A percentile compares a stretch with the other conserved stretches of the same genome.
These are phyloP conservation scores for Fagus sylvatica DNA, from an alignment of 306 rosid species.

Conservation along the genomic window DNA sequence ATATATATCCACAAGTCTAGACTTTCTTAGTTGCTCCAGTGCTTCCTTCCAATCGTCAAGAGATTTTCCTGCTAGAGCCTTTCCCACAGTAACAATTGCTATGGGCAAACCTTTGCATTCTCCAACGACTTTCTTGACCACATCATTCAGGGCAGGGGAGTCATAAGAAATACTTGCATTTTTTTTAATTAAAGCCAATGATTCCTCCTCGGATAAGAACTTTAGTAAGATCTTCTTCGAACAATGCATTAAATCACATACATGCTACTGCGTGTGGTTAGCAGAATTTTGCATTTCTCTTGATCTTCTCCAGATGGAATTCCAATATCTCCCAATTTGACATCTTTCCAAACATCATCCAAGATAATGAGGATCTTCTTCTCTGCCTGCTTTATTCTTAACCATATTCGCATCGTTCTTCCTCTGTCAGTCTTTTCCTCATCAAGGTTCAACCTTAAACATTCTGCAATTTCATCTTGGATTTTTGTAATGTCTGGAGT, in stretches of 20 bases:
- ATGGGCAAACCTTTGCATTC: too few species aligned
- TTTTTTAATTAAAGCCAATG: not conserved
- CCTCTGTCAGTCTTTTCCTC: not conserved
- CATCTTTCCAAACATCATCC: conserved; percentile 23
- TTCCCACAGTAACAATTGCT: too few species aligned
- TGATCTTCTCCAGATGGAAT: not conserved
- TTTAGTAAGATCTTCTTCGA: not conserved
- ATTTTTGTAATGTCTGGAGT: too few species aligned
- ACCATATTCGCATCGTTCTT: not conserved
- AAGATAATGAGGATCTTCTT: conserved; percentile 22
- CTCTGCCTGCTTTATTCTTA: not conserved
- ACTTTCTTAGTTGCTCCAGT: too few species aligned
- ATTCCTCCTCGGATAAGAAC: not conserved
- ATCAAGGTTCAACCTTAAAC: not conserved
- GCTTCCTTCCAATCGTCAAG: too few species aligned
- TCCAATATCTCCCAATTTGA: conserved; percentile 5
- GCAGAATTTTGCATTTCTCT: not conserved
- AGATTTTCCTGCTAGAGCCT: too few species aligned
- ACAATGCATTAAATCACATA: not conserved
- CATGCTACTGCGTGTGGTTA: not conserved
- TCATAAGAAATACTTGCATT: not conserved
- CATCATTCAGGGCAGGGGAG: not conserved
- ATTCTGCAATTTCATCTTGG: conserved; percentile 9
- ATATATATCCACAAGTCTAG: too few species aligned
- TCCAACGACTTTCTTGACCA: not conserved